Conservation (phyloP, 768 basidiomycete species). For the Russula brevipes region DNA sequence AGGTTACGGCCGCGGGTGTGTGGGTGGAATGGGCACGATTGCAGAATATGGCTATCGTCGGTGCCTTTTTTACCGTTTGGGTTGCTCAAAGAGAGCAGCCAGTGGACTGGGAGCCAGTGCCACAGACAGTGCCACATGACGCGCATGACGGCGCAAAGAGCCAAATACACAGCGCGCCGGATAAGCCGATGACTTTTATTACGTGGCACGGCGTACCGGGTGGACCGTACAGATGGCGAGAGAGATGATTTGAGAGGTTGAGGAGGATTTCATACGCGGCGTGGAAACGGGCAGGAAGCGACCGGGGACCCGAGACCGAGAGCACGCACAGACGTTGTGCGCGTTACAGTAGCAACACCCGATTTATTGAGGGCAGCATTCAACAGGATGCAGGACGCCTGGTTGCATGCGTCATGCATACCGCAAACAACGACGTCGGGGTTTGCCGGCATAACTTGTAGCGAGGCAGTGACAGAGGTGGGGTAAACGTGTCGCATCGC, state of each 20-base stretch:
- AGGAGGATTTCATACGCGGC: not conserved
- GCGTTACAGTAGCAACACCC: not conserved
- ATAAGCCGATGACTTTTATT: not conserved
- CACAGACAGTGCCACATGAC: not conserved
- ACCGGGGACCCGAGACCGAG: not conserved
- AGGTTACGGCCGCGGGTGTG: too few relatives aligned
- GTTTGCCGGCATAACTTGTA: not conserved
- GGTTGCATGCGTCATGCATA: not conserved
- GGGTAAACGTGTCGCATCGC: not conserved
- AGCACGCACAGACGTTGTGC: not conserved
- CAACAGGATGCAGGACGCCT: not conserved
- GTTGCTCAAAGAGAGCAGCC: not conserved
- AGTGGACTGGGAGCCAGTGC: not conserved
- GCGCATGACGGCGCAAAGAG: not conserved
- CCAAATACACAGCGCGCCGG: not conserved
- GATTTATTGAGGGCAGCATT: not conserved
- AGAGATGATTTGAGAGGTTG: too few relatives aligned
- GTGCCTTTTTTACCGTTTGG: too few relatives aligned
- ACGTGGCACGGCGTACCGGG: not conserved
- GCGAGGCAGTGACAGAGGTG: not conserved
- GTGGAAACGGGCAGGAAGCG: slow-evolving; percentile 5
- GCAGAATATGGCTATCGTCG: too few relatives aligned
- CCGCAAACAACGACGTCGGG: not conserved
- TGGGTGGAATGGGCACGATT: too few relatives aligned
- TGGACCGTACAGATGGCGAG: not conserved